Evolutionary conservation across 306 rosid species (phyloP), one percentile per base, ranked within the genome.

Genomic region (Amphicarpaea edgeworthii): DNA sequence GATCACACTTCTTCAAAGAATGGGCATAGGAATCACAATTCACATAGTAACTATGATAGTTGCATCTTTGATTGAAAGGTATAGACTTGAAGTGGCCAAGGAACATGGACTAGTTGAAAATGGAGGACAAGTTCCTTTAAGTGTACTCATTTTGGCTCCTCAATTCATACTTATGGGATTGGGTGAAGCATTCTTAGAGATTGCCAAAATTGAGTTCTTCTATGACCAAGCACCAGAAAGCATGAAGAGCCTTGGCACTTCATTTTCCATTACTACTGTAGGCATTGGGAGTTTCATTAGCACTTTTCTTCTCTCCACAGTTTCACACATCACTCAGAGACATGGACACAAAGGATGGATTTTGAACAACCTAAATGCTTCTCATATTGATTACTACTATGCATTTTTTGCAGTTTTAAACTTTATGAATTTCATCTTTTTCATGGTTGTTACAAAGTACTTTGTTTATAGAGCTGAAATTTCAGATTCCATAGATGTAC

Each of bases 211-310:
- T 0, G 97, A 92, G 78, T 84, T 90, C 28, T 92, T 90, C 83
- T 92, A 88, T 24, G 93, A 87, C 60, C 97, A 92, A 46, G 93
- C 97, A 1, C 97, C 96, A 0, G 85, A 86, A 57, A 76, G 85
- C 79, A 92, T 88, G 97, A 90, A 90, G 77, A 92, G 97, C 55
- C 80, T 92, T 51, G 93, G 96, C 2, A 84, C 93, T 51, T 87
- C 93, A 0, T 92, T 81, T 61, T 92, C 85, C 78, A 81, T 86
- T 12, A 88, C 87, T 43, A 82, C 88, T 53, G 17, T 82, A 46
- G 97, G 96, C 1, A 74, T 86, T 55, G 97, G 97, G 37, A 79
- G 70, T 53, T 92, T 88, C 23, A 71, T 90, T 1, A 92, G 93
- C n/a, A 79, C 88, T 55, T 79, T 92, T 63, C 34, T 92, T 59